A percentile compares a stretch with the other conserved stretches of the same genome.
These are phyloP conservation scores for Tolypocladium nubicola DNA, from an alignment of 2,329 filamentous ascomycete species.

Conservation along the genomic window DNA sequence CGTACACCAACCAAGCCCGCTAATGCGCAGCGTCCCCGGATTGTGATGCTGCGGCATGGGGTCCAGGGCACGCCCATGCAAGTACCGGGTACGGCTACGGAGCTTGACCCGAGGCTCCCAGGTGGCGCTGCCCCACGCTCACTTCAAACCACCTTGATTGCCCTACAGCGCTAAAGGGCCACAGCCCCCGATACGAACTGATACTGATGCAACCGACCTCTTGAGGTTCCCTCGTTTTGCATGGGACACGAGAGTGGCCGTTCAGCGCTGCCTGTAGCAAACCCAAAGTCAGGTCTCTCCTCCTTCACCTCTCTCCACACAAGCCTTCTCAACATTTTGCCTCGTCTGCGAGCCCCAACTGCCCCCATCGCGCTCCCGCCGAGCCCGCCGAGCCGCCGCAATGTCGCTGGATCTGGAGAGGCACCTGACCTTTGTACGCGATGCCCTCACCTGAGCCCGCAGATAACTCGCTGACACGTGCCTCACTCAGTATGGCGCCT, in stretches of 20 bases:
- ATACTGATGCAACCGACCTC: not conserved
- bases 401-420: constrained; percentile 72
- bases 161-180: not conserved
- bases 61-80: not conserved
- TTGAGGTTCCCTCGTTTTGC: not conserved
- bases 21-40: not conserved
- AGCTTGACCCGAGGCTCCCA: not conserved
- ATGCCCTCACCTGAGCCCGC: not conserved
- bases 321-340: not conserved
- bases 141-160: not conserved
- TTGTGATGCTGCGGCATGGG: not conserved
- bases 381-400: constrained; percentile 5
- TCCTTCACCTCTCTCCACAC: not conserved
- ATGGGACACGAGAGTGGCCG: not conserved
- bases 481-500: constrained; percentile 61
- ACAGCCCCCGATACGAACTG: not conserved
- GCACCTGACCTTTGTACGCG: constrained; percentile 63
- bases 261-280: not conserved
- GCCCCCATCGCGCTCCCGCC: not conserved
- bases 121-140: not conserved
- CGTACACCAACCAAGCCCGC: not conserved
- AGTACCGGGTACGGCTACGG: not conserved
- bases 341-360: not conserved
- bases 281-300: not conserved
- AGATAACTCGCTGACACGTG: not conserved